A percentile compares a stretch with the other conserved stretches of the same genome.
phyloP scores from a whole-genome alignment of 169 alveolate species.

The Plasmodium blacklocki region DNA sequence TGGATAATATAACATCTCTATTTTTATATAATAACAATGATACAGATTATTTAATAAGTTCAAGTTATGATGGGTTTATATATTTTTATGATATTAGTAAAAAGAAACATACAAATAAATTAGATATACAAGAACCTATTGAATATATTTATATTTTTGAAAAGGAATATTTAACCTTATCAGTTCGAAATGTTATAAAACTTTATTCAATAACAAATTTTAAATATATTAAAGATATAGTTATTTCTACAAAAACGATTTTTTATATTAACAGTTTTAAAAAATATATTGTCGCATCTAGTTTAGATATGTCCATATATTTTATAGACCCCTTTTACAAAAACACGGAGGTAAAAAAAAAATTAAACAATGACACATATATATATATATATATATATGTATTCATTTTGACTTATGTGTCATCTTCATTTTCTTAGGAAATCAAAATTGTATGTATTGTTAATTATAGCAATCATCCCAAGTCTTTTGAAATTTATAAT shows the following conservation, averaged over 20 bases:
- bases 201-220: conserved; percentile 20
- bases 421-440: conserved; percentile 5
- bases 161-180: conserved; percentile 35
- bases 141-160: conserved; percentile 44
- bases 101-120: conserved; percentile 12
- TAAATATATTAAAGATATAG: conserved; percentile 31
- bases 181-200: conserved; percentile 56
- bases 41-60: conserved; percentile 56
- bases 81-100: conserved; percentile 26
- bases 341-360: conserved; percentile 15
- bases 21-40: conserved; percentile 19
- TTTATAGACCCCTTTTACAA: conserved; percentile 47
- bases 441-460: conserved; percentile 47
- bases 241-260: conserved; percentile 47
- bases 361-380: too few species aligned
- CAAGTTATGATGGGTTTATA: conserved; percentile 72
- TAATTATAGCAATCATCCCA: conserved; percentile 3
- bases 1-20: conserved; percentile 51
- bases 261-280: conserved; percentile 34
- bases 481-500: conserved; percentile 20
- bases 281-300: conserved; percentile 50
- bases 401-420: too few species aligned
- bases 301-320: conserved; percentile 47
- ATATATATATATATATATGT: too few species aligned
- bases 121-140: conserved; percentile 64